Conservation (phyloP, 2,329 filamentous ascomycete species). For the Emericellopsis atlantica region DNA sequence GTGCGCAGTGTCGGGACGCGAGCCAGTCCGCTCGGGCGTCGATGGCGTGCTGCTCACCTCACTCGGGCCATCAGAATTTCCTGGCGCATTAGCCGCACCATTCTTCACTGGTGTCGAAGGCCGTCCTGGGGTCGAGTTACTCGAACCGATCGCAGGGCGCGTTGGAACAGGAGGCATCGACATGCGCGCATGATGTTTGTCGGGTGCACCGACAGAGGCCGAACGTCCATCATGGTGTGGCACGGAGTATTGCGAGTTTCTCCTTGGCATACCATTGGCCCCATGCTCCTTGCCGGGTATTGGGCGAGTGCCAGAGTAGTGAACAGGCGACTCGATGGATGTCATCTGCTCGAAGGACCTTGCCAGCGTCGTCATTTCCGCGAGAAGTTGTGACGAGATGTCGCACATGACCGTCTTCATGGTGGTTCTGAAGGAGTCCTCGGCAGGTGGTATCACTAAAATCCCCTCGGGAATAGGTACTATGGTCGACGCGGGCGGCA, state of each 20-base stretch:
- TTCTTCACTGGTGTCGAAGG: slow-evolving; percentile 39
- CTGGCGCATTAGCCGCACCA: slow-evolving; percentile 32
- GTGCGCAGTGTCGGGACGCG: slow-evolving; percentile 25
- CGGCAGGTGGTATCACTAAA: slow-evolving; percentile 54
- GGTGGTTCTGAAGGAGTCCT: slow-evolving; percentile 62
- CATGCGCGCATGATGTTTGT: slow-evolving; percentile 58
- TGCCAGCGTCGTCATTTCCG: slow-evolving; percentile 63
- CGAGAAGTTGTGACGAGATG: slow-evolving; percentile 59
- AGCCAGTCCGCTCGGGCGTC: slow-evolving; percentile 26
- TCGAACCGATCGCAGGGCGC: slow-evolving; percentile 25
- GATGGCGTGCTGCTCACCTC: slow-evolving; percentile 19
- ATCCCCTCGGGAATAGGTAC: slow-evolving; percentile 55
- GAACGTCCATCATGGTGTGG: slow-evolving; percentile 27
- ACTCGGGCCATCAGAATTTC: slow-evolving; percentile 31
- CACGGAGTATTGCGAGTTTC: slow-evolving; percentile 42
- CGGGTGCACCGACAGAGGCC: slow-evolving; percentile 38
- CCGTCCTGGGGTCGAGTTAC: slow-evolving; percentile 30
- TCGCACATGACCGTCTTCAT: slow-evolving; percentile 74
- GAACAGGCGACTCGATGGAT: slow-evolving; percentile 64
- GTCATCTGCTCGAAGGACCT: slow-evolving; percentile 61
- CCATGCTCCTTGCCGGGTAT: slow-evolving; percentile 20
- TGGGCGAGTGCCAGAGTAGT: slow-evolving; percentile 23
- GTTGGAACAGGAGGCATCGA: slow-evolving; percentile 63
- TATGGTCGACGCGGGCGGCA: slow-evolving; percentile 29
- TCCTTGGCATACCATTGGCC: slow-evolving; percentile 25